phyloP scores from a whole-genome alignment of 2,329 filamentous ascomycete species.

The Colletotrichum sp. region DNA sequence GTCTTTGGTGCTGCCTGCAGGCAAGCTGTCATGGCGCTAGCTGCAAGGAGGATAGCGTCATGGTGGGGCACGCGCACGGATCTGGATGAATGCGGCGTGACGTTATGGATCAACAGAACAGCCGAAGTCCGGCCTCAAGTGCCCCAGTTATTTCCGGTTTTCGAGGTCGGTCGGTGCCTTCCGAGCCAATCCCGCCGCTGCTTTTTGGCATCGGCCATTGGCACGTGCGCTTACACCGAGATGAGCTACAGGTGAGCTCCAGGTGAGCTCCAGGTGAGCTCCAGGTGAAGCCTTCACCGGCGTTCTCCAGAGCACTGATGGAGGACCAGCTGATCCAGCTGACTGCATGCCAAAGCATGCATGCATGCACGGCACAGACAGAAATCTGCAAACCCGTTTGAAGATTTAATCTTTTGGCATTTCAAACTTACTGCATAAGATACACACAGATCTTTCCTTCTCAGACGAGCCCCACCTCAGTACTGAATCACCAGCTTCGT shows the following conservation, averaged over 20 bases:
- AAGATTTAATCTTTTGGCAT: neutral
- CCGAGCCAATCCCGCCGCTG: conserved; percentile 11
- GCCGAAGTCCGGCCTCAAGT: neutral
- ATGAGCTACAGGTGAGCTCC: neutral
- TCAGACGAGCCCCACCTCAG: neutral
- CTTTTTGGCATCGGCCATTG: neutral
- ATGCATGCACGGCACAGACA: neutral
- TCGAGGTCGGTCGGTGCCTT: neutral
- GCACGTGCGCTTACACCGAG: neutral
- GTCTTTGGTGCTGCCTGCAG: neutral
- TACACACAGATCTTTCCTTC: neutral
- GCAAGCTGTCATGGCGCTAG: neutral
- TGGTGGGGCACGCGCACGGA: conserved; percentile 2
- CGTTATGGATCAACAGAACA: neutral
- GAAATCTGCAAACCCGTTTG: neutral
- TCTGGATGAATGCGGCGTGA: neutral
- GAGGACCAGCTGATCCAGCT: neutral
- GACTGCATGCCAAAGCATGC: neutral
- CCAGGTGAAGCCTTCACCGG: neutral
- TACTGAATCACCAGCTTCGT: neutral
- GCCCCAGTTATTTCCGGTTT: neutral
- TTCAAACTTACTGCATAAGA: neutral
- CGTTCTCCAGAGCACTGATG: neutral
- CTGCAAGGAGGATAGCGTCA: neutral
- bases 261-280: neutral